phyloP scores from a whole-genome alignment of 305 asterid species.

The Rubia balearica region DNA sequence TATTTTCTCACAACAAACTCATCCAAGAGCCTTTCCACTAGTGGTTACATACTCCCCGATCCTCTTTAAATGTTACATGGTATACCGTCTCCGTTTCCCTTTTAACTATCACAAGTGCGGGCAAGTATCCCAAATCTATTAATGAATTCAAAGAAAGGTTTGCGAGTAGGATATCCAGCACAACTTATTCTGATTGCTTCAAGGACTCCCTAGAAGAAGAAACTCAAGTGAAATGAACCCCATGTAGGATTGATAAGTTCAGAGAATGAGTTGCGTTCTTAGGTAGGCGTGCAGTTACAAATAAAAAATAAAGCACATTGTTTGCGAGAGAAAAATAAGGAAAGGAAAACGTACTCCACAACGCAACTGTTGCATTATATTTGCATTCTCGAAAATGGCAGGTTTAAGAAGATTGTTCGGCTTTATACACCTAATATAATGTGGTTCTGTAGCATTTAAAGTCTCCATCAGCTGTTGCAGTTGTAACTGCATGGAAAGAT shows the following conservation, averaged over 20 bases:
- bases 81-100: too few species aligned
- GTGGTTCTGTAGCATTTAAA: slow-evolving; percentile 91
- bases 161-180: slow-evolving; percentile 99
- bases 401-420: slow-evolving; percentile 97
- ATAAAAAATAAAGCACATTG: not conserved
- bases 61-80: too few species aligned
- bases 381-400: slow-evolving; percentile 81
- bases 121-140: slow-evolving; percentile 97
- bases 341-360: slow-evolving; percentile 78
- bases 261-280: slow-evolving; percentile 9
- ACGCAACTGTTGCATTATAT: slow-evolving; percentile 87
- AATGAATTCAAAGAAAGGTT: slow-evolving; percentile 88
- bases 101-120: too few species aligned
- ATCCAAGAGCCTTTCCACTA: too few species aligned
- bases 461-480: slow-evolving; percentile 91
- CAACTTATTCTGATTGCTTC: slow-evolving; percentile 99
- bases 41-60: too few species aligned
- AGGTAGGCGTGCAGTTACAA: not conserved
- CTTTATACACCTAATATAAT: slow-evolving; percentile 94
- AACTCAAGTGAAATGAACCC: slow-evolving; percentile 25
- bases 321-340: not conserved
- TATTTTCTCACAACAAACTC: too few species aligned
- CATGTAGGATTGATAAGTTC: slow-evolving; percentile 9
- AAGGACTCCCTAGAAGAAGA: slow-evolving; percentile 78
- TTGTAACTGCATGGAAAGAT: slow-evolving; percentile 70